phyloP scores from a whole-genome alignment of 1,284 basidiomycete genomes.

The Ustilago lituana region DNA sequence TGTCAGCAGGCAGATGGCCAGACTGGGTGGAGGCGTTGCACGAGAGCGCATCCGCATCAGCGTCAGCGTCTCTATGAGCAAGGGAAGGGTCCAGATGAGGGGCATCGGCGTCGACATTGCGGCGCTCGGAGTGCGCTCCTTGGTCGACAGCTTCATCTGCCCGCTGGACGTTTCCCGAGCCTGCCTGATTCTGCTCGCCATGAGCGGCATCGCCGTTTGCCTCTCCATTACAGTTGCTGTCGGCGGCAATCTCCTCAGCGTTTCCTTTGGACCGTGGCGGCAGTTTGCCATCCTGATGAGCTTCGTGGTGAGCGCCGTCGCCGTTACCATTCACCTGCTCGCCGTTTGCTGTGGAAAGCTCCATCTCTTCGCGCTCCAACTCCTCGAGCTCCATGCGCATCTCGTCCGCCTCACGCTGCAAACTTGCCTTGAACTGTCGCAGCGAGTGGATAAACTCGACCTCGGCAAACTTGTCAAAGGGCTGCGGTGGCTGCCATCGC shows the following conservation, averaged over 20 bases:
- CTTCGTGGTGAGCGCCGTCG: conserved; percentile 10
- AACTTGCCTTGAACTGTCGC: conserved; percentile 56
- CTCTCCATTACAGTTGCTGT: too few relatives aligned
- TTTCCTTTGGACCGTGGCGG: conserved; percentile 3
- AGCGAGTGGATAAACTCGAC: conserved; percentile 63
- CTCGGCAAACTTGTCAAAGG: conserved; percentile 60
- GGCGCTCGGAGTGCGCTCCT: conserved; percentile 10
- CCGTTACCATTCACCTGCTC: conserved; percentile 9
- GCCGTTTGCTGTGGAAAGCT: conserved; percentile 17
- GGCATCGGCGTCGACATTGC: conserved; percentile 41
- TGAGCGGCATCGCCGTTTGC: neutral
- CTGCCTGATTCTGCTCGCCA: neutral
- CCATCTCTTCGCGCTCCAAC: conserved; percentile 48
- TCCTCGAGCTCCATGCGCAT: conserved; percentile 51
- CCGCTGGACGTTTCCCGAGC: conserved; percentile 53
- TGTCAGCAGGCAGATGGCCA: conserved; percentile 33
- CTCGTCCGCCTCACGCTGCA: conserved; percentile 62
- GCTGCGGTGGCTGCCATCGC: conserved; percentile 50
- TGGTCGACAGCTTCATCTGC: conserved; percentile 46
- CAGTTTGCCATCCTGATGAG: conserved; percentile 1
- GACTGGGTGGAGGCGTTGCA: conserved; percentile 47
- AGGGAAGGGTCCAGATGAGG: conserved; percentile 8
- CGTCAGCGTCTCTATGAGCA: neutral
- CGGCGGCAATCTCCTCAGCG: neutral
- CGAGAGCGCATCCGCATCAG: conserved; percentile 20